These are phyloP conservation scores for Penicillium odoratum DNA, from an alignment of 495 filamentous ascomycete species.

Conservation along the genomic window DNA sequence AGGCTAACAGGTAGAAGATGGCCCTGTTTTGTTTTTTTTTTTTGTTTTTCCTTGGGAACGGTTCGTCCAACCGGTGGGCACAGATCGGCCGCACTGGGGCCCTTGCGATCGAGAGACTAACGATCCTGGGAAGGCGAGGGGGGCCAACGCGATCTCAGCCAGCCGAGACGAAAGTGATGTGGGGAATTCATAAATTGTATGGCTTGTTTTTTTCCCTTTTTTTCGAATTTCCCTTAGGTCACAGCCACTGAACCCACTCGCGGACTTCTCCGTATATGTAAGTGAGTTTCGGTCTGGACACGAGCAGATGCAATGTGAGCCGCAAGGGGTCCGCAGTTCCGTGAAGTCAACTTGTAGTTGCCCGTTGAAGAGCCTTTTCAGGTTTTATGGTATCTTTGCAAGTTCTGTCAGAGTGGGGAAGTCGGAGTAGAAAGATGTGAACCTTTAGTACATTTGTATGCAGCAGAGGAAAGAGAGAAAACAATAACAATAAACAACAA, in stretches of 20 bases:
- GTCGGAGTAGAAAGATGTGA: not conserved
- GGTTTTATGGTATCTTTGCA: not conserved
- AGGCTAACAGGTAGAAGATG: not conserved
- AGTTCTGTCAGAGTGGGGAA: not conserved
- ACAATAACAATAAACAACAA: not conserved
- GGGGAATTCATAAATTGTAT: constrained; percentile 25
- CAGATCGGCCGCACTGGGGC: constrained; percentile 27
- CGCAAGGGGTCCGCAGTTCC: constrained; percentile 26
- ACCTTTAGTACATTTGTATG: too few relatives aligned
- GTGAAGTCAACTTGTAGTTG: constrained; percentile 2
- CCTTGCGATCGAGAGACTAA: constrained; percentile 29
- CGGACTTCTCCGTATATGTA: constrained; percentile 24
- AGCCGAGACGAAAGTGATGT: constrained; percentile 28
- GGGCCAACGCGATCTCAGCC: constrained; percentile 28
- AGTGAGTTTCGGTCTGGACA: constrained; percentile 14
- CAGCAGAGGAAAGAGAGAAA: too few relatives aligned
- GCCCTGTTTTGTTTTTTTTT: constrained; percentile 6
- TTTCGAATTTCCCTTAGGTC: constrained; percentile 4
- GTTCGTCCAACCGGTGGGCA: constrained; percentile 29
- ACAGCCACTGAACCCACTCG: constrained; percentile 13
- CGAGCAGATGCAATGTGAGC: constrained; percentile 31
- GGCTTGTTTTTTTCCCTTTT: constrained; percentile 11
- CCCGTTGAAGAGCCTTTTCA: not conserved
- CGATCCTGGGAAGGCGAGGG: constrained; percentile 21
- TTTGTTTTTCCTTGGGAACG: constrained; percentile 4